phyloP scores from a whole-genome alignment of 257 asterid species.

The Salvia splendens region DNA sequence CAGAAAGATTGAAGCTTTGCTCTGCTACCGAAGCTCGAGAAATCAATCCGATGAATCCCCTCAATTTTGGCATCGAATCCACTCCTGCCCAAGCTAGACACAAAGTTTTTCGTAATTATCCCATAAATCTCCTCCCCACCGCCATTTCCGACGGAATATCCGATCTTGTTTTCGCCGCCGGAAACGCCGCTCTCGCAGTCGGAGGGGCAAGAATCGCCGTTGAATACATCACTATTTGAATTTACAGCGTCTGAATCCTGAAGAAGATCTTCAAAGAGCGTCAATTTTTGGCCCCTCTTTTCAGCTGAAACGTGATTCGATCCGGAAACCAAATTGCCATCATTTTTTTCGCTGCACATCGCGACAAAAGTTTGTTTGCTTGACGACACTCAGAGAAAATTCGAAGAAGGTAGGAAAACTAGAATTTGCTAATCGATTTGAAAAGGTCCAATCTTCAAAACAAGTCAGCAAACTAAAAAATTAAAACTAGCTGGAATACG shows the following conservation, averaged over 20 bases:
- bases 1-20: constrained; percentile 43
- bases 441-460: constrained; percentile 21
- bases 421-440: background rate
- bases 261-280: constrained; percentile 36
- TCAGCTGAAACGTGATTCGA: constrained; percentile 27
- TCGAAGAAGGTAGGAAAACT: constrained; percentile 15
- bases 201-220: constrained; percentile 31
- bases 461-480: constrained; percentile 15
- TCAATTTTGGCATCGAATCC: constrained; percentile 37
- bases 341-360: constrained; percentile 23
- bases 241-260: background rate
- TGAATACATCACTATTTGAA: too few species aligned
- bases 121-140: constrained; percentile 36
- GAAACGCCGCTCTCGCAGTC: constrained; percentile 45
- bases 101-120: constrained; percentile 36
- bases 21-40: constrained; percentile 30
- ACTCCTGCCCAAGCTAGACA: constrained; percentile 33
- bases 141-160: constrained; percentile 28
- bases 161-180: constrained; percentile 18
- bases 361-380: constrained; percentile 32
- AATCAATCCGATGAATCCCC: constrained; percentile 36
- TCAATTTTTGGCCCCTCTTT: constrained; percentile 22
- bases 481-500: constrained; percentile 15
- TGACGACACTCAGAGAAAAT: constrained; percentile 27
- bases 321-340: constrained; percentile 2